A percentile compares a stretch with the other conserved stretches of the same genome.
Conservation (phyloP, 1,139 yeast genomes). For the Taphrina flavorubra region DNA sequence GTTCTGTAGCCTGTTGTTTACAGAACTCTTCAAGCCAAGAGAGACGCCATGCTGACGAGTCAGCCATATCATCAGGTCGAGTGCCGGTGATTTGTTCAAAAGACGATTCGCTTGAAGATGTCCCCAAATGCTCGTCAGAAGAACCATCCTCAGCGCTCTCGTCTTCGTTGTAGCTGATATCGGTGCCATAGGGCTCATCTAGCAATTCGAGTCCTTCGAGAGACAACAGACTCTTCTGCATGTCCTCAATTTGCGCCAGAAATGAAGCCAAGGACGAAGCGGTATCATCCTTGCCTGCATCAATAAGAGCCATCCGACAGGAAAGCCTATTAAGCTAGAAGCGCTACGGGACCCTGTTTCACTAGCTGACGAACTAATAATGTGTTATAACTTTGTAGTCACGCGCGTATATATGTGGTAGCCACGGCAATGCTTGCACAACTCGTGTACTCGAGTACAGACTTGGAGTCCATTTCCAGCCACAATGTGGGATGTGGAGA, state of each 20-base stretch:
- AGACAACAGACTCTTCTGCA: constrained; percentile 2
- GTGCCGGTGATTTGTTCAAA: constrained; percentile 1
- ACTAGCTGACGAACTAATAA: too few relatives aligned
- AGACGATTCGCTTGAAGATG: constrained; percentile 4
- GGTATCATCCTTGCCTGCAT: background rate
- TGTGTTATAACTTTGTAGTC: too few relatives aligned
- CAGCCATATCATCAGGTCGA: background rate
- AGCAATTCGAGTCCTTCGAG: too few relatives aligned
- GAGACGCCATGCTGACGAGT: background rate
- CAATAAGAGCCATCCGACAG: too few relatives aligned
- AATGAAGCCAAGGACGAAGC: constrained; percentile 7
- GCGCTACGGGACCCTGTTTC: too few relatives aligned
- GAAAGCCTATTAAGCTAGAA: too few relatives aligned
- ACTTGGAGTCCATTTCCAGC: too few relatives aligned
- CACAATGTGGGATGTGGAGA: too few relatives aligned
- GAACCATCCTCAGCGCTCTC: background rate
- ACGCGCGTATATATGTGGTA: too few relatives aligned
- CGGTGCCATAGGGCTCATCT: constrained; percentile 4
- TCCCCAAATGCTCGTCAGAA: background rate
- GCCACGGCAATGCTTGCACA: too few relatives aligned
- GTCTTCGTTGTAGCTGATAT: constrained; percentile 12
- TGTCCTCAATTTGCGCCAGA: constrained; percentile 9
- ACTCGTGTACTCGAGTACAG: too few relatives aligned
- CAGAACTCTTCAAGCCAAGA: constrained; percentile 30
- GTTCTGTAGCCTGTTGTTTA: constrained; percentile 13